phyloP scores from a whole-genome alignment of 208 protist species.

The Acanthamoeba royreba region DNA sequence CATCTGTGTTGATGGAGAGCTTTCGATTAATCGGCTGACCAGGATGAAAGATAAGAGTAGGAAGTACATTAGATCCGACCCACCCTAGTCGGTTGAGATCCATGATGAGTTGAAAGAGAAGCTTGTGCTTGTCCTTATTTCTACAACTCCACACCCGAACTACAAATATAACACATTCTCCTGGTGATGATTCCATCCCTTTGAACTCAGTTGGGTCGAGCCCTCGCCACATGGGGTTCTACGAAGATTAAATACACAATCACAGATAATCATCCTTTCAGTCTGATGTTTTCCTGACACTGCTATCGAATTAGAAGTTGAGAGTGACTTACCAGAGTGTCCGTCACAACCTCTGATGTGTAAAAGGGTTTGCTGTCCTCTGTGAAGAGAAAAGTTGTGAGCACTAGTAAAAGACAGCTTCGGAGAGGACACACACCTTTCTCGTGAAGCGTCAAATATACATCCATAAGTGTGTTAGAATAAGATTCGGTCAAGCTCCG shows the following conservation, averaged over 20 bases:
- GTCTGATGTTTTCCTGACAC: no score
- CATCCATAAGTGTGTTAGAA: conserved; percentile 5
- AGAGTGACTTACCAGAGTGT: neutral
- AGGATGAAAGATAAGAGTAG: no score
- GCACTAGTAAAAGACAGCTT: neutral
- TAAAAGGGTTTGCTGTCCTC: conserved; percentile 48
- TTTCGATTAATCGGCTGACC: no score
- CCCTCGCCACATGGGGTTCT: conserved; percentile 40
- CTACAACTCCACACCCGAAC: conserved; percentile 40
- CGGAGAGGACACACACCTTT: neutral
- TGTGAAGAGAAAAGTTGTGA: neutral
- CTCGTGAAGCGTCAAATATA: conserved; percentile 42
- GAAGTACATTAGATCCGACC: neutral
- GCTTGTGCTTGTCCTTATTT: neutral
- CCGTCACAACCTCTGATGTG: conserved; percentile 1
- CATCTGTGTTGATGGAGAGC: neutral
- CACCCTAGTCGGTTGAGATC: conserved; percentile 35
- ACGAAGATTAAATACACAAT: neutral
- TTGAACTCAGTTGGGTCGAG: neutral
- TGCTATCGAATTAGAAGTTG: neutral
- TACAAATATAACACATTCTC: conserved; percentile 38
- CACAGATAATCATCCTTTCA: neutral
- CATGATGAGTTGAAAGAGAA: conserved; percentile 24
- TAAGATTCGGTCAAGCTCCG: neutral
- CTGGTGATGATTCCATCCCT: conserved; percentile 9